Evolutionary conservation across 768 basidiomycete genomes (phyloP).

Genomic region (Termitomyces sp.): DNA sequence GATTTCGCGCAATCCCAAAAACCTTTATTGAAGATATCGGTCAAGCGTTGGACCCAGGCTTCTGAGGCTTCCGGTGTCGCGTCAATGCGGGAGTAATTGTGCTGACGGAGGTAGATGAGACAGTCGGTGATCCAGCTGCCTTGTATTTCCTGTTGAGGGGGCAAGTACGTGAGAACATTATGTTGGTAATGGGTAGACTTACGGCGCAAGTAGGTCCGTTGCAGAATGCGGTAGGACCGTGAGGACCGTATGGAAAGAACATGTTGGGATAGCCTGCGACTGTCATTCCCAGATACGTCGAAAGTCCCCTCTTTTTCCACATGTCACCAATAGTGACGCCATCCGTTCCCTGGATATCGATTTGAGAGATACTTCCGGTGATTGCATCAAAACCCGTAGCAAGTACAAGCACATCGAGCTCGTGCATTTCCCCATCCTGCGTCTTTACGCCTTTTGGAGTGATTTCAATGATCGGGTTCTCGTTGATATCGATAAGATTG

Average conservation of each 20-base stretch:
- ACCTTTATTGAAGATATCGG: slow-evolving; percentile 4
- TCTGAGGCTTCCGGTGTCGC: slow-evolving; percentile 10
- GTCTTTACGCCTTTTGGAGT: slow-evolving; percentile 8
- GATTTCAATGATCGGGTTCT: slow-evolving; percentile 14
- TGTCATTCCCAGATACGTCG: slow-evolving; percentile 19
- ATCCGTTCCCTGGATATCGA: slow-evolving; percentile 16
- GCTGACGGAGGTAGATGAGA: slow-evolving; percentile 13
- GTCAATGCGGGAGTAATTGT: slow-evolving; percentile 9
- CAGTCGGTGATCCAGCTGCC: slow-evolving; percentile 19
- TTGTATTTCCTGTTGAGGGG: slow-evolving; percentile 15
- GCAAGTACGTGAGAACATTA: neutral
- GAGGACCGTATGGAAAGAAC: slow-evolving; percentile 22
- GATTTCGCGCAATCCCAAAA: no score
- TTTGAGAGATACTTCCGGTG: slow-evolving; percentile 18
- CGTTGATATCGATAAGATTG: slow-evolving; percentile 15
- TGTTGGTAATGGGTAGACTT: neutral
- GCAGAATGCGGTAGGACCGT: slow-evolving; percentile 20
- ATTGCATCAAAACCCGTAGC: slow-evolving; percentile 23
- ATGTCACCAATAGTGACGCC: slow-evolving; percentile 16
- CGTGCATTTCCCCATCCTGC: slow-evolving; percentile 15
- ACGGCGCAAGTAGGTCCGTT: slow-evolving; percentile 20
- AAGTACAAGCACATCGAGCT: slow-evolving; percentile 16
- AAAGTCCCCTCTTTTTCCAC: slow-evolving; percentile 14
- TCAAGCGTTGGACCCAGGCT: slow-evolving; percentile 9
- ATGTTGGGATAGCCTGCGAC: slow-evolving; percentile 18